Evolutionary conservation across 2,329 filamentous ascomycete genomes (phyloP).

Genomic region (Apiospora aurea): DNA sequence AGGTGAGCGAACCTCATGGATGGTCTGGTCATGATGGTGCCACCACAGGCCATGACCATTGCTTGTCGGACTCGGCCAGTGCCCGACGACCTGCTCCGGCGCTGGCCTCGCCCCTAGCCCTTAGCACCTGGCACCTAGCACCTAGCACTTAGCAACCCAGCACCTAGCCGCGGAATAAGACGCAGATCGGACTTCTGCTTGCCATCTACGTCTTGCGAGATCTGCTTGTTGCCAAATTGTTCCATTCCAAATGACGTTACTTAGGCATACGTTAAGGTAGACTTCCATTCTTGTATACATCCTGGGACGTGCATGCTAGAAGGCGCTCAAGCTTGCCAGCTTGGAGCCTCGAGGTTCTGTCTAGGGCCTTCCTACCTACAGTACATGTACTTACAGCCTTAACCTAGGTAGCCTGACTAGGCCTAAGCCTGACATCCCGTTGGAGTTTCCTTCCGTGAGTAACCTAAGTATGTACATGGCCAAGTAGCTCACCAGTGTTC

Average conservation of each 20-base stretch:
- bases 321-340: background rate
- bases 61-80: constrained; percentile 19
- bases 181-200: constrained; percentile 3
- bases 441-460: background rate
- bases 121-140: too few relatives aligned
- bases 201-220: background rate
- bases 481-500: too few relatives aligned
- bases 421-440: background rate
- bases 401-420: background rate
- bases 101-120: background rate
- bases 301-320: background rate
- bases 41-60: constrained; percentile 16
- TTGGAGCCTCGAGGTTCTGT: background rate
- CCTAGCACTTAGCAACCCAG: too few relatives aligned
- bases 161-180: background rate
- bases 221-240: background rate
- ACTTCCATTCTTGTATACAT: background rate
- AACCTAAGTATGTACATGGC: too few relatives aligned
- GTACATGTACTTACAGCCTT: too few relatives aligned
- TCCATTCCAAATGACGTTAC: background rate
- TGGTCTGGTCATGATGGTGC: constrained; percentile 19
- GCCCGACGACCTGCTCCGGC: constrained; percentile 7
- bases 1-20: background rate
- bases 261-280: background rate
- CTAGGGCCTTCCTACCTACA: too few relatives aligned